Base-by-base conservation (phyloP, 2,329 filamentous ascomycete species). In the Monosporascus sp. region DNA sequence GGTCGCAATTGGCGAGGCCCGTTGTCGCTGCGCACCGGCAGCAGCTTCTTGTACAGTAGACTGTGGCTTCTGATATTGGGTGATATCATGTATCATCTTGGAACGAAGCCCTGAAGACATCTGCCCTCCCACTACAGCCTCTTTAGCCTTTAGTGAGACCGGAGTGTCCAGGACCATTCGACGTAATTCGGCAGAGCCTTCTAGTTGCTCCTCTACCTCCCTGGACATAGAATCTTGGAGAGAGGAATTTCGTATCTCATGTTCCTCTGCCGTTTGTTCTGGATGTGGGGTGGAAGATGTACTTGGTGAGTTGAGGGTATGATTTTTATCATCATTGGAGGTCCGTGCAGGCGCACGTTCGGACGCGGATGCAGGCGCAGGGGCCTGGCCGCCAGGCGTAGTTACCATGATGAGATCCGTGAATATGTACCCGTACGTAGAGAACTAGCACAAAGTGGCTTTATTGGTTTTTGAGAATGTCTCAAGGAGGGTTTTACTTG, bases 51-150 rank as follows among this genome's bases (percentile, higher is more conserved):
- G 26, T 14, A 37, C n/a, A n/a, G 20, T 41, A 35, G 41, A n/a
- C 7, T 5, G 26, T 20, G 31, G 11, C 27, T 40, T 11, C n/a
- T 35, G 26, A 24, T 17, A 6, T 20, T 20, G 16, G 22, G 37
- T 27, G 16, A 53, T 22, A 1, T 53, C 51, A 22, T 19, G 17
- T 16, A 49, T 50, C 9, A 49, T 17, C 37, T 26, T 26, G 35
- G 47, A 49, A n/a, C 47, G 51, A 4, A 46, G 52, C 24, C 14
- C 41, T 17, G 41, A 37, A 19, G 52, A 50, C 27, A 48, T 46
- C 24, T 50, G 31, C 14, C 48, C 48, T 14, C 20, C 37, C 5
- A 43, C 24, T 22, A 50, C 40, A 46, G 37, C 43, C 9, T 26
- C 35, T 20, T 49, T 48, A 19, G 47, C 43, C 27, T 50, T 37